Evolutionary conservation across 1,139 yeast genomes (phyloP), one percentile per base, ranked within the genome.

Genomic region (Suhomyces bolitotheri): DNA sequence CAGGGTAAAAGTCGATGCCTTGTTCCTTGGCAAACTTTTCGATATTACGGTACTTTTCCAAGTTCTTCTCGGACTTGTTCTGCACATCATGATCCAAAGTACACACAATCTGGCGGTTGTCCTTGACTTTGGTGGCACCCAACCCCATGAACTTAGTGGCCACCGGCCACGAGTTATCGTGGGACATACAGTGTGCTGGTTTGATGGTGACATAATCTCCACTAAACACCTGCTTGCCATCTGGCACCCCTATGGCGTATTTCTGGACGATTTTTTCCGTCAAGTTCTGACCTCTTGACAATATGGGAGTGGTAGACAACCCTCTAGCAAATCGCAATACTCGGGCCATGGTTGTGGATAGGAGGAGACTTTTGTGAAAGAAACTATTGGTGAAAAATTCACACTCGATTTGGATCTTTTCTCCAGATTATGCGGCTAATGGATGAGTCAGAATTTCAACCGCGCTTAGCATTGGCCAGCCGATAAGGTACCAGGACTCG

Each of bases 121-220:
- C 85, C 51, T 83, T 78, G 43, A 92, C 86, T 43, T 78, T 71
- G 15, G 79, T 78, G 28, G 97, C 97, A 1, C 98, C 98, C 25
- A 92, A 73, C 5, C 96, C 96, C 82, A 80, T 88, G 64, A 94
- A 92, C 66, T 92, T 92, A 53, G 92, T 74, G 1, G 98, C 98
- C 17, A 92, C 97, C 0, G 99, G 99, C 98, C 99, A 92, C 33
- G 97, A 83, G 63, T 92, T 92, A 61, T 92, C 99, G 60, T 92
- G 99, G 10, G 97, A 87, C 98, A 94, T 92, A 62, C 96, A 92
- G 66, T 92, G 96, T 6, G 96, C 94, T 7, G 99, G 99, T 54
- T 73, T 78, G 56, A 94, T 90, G 6, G 96, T 81, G 36, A 94
- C 97, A 64, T 90, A 92, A 66, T 94, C 98, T 13, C 98, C 98